phyloP scores from a whole-genome alignment of 2,329 filamentous ascomycete species.

The Fusarium zealandicum region DNA sequence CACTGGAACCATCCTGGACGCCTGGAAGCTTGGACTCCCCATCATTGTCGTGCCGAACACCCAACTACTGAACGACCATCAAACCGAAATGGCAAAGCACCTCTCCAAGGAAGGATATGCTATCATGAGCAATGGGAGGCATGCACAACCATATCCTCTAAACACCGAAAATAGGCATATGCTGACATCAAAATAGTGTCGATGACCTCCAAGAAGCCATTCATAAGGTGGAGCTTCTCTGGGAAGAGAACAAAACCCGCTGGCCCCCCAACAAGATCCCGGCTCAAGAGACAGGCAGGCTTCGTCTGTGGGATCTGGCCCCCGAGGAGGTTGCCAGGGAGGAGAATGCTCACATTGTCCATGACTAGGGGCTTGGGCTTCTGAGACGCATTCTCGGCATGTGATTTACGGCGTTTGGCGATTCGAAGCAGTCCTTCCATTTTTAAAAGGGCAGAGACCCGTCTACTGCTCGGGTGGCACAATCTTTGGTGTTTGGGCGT shows the following conservation, averaged over 20 bases:
- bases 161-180: background rate
- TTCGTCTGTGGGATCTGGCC: conserved; percentile 48
- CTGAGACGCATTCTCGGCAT: conserved; percentile 8
- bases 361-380: conserved; percentile 47
- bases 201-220: conserved; percentile 48
- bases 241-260: conserved; percentile 46
- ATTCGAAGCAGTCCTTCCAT: background rate
- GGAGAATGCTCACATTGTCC: conserved; percentile 48
- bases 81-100: conserved; percentile 82
- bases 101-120: conserved; percentile 79
- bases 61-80: conserved; percentile 85
- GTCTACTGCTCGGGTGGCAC: conserved; percentile 2
- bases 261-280: conserved; percentile 45
- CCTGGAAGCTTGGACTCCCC: conserved; percentile 74
- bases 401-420: background rate
- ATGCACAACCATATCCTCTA: conserved; percentile 40
- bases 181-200: conserved; percentile 29
- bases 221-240: conserved; percentile 48
- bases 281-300: conserved; percentile 18
- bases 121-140: conserved; percentile 73
- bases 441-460: background rate
- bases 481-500: conserved; percentile 26
- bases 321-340: conserved; percentile 46
- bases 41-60: conserved; percentile 92
- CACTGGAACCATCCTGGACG: conserved; percentile 88